phyloP scores from a whole-genome alignment of 2,329 filamentous ascomycete genomes.

The Ascochyta koolunga region DNA sequence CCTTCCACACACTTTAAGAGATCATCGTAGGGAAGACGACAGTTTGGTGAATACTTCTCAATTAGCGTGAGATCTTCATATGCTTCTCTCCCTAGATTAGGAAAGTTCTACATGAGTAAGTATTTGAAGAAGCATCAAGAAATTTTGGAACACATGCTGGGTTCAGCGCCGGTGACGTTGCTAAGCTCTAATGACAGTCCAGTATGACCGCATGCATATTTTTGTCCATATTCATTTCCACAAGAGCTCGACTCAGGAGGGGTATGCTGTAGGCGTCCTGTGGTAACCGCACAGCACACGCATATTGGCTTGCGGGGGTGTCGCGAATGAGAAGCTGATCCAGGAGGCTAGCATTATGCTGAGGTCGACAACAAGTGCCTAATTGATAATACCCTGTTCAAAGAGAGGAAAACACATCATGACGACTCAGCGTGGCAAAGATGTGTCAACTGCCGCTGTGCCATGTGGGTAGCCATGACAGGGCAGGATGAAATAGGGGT shows the following conservation, averaged over 20 bases:
- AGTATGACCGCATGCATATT: slow-evolving; percentile 1
- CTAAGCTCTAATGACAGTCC: slow-evolving; percentile 1
- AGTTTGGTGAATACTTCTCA: background rate
- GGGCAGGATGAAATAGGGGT: slow-evolving; percentile 18
- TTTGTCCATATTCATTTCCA: slow-evolving; percentile 40
- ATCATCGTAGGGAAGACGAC: slow-evolving; percentile 3
- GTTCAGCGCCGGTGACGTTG: slow-evolving; percentile 16
- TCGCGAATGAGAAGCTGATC: background rate
- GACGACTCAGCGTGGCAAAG: slow-evolving; percentile 25
- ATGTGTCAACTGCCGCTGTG: slow-evolving; percentile 28
- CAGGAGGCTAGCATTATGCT: slow-evolving; percentile 5
- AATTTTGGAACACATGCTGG: no score
- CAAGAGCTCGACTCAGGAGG: background rate
- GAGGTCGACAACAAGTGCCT: slow-evolving; percentile 16
- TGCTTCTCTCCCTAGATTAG: background rate
- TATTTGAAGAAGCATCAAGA: background rate
- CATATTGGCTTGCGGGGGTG: slow-evolving; percentile 4
- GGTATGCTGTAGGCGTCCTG: background rate
- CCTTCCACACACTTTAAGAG: background rate
- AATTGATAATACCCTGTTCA: background rate
- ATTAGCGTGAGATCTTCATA: background rate
- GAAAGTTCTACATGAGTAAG: background rate
- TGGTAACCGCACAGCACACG: background rate
- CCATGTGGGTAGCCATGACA: slow-evolving; percentile 30
- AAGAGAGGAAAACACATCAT: background rate